Percentiles rank a stretch among this genome's conserved stretches.
phyloP scores from a whole-genome alignment of 2,329 filamentous ascomycete species.

The Sphaceloma murrayae region DNA sequence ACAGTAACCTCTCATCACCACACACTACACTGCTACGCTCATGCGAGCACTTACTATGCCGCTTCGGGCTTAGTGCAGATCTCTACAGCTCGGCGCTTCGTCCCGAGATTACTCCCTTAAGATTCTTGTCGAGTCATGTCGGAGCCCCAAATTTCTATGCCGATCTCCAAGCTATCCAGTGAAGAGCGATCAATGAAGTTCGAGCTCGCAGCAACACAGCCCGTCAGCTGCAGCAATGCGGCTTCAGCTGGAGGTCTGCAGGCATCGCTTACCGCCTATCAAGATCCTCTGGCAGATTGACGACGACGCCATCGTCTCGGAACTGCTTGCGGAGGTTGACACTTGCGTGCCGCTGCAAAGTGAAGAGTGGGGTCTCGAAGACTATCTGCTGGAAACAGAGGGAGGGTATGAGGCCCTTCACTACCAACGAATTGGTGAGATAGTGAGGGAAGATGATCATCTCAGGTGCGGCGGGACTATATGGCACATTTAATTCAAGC shows the following conservation, averaged over 20 bases:
- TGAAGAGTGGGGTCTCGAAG: constrained; percentile 74
- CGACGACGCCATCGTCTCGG: constrained; percentile 52
- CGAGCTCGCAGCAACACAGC: too few relatives aligned
- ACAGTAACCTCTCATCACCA: too few relatives aligned
- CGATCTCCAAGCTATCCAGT: too few relatives aligned
- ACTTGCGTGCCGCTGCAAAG: constrained; percentile 72
- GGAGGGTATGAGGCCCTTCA: constrained; percentile 74
- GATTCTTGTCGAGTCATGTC: too few relatives aligned
- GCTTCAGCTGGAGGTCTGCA: constrained; percentile 61
- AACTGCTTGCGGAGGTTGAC: constrained; percentile 70
- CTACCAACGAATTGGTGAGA: constrained; percentile 59
- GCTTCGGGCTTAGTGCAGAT: not conserved
- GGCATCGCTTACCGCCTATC: constrained; percentile 62
- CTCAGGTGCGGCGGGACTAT: constrained; percentile 52
- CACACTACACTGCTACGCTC: not conserved
- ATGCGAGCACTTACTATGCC: constrained; percentile 7
- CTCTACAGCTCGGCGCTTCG: constrained; percentile 6
- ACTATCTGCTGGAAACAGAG: constrained; percentile 73
- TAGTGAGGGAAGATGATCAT: constrained; percentile 75
- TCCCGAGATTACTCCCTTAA: too few relatives aligned
- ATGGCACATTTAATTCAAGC: constrained; percentile 7
- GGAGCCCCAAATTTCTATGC: too few relatives aligned
- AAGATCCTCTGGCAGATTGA: constrained; percentile 62
- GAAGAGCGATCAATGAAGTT: too few relatives aligned
- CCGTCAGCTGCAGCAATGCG: constrained; percentile 47